Evolutionary conservation across 176 grass and related monocot genomes (phyloP).

Genomic region (Miscanthus lutarioriparius): DNA sequence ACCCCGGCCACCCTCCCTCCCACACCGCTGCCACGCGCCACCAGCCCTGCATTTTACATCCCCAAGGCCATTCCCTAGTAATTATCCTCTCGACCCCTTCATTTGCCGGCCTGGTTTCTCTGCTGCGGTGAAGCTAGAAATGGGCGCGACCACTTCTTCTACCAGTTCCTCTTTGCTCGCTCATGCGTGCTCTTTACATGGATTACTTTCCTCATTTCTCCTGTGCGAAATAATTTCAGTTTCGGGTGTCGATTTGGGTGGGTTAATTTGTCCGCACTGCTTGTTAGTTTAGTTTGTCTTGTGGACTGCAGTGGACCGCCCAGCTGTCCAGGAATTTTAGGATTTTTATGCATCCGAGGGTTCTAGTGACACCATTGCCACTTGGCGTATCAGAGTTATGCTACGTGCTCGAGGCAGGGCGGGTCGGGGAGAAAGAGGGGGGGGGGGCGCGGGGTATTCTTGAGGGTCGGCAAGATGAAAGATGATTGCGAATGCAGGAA

Average conservation of each 20-base stretch:
- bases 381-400: background rate
- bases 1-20: too few species aligned
- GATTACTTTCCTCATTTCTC: background rate
- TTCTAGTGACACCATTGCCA: background rate
- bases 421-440: too few species aligned
- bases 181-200: background rate
- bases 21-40: background rate
- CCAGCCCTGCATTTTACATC: background rate
- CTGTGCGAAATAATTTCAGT: background rate
- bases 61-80: background rate
- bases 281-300: background rate
- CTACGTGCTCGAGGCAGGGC: background rate
- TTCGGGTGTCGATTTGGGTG: background rate
- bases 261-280: background rate
- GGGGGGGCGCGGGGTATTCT: too few species aligned
- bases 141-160: background rate
- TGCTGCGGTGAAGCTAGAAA: background rate
- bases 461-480: too few species aligned
- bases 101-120: background rate
- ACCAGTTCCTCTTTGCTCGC: background rate
- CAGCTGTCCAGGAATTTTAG: background rate
- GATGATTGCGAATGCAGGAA: too few species aligned
- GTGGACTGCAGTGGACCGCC: background rate
- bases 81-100: background rate
- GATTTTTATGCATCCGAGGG: background rate